phyloP scores from a whole-genome alignment of 768 basidiomycete species.

The Amanita thiersii region DNA sequence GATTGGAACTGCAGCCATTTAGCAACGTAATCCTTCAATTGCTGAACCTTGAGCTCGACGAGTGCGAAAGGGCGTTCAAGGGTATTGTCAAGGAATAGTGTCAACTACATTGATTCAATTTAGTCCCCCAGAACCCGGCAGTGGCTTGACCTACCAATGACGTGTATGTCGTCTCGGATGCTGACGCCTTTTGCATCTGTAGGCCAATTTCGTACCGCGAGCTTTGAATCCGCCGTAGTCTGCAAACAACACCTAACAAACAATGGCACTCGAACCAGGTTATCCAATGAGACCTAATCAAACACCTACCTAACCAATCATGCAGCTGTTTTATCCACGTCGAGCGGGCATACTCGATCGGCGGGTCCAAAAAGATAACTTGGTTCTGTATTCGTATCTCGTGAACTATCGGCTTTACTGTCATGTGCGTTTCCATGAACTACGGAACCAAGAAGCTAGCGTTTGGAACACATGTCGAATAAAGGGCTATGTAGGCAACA shows the following conservation, averaged over 20 bases:
- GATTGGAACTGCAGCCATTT: constrained; percentile 99
- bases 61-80: constrained; percentile 78
- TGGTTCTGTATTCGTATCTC: constrained; percentile 98
- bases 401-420: constrained; percentile 81
- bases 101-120: constrained; percentile 42
- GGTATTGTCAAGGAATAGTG: constrained; percentile 61
- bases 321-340: constrained; percentile 88
- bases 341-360: constrained; percentile 88
- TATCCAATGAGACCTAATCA: not conserved
- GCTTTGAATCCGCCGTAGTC: constrained; percentile 81
- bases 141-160: constrained; percentile 52
- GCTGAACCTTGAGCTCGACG: constrained; percentile 82
- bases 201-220: constrained; percentile 96
- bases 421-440: constrained; percentile 69
- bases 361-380: constrained; percentile 97
- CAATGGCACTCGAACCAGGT: too few relatives aligned
- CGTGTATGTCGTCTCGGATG: constrained; percentile 72
- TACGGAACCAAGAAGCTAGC: constrained; percentile 17
- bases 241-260: constrained; percentile 71
- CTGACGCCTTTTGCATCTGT: constrained; percentile 68
- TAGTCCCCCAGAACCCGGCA: not conserved
- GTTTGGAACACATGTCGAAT: not conserved
- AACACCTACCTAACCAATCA: constrained; percentile 66
- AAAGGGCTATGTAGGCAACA: constrained; percentile 7
- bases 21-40: constrained; percentile 83